Evolutionary conservation across 2,329 filamentous ascomycete genomes (phyloP).

Genomic region (Beauveria medogensis): DNA sequence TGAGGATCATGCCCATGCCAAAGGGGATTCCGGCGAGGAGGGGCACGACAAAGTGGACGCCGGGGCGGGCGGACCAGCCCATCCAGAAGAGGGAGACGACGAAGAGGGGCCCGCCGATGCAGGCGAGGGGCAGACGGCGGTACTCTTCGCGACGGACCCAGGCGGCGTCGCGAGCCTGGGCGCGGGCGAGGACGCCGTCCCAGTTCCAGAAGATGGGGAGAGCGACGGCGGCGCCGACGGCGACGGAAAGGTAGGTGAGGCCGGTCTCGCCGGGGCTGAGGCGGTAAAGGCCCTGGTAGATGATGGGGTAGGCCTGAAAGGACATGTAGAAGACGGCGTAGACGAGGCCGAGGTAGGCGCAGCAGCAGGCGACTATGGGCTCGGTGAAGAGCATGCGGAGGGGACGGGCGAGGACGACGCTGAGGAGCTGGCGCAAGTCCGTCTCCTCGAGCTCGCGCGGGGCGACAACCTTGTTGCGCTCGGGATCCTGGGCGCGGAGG

Average conservation of each 20-base stretch:
- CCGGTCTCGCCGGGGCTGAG: slow-evolving; percentile 58
- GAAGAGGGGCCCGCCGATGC: slow-evolving; percentile 59
- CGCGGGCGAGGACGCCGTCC: slow-evolving; percentile 50
- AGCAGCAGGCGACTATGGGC: slow-evolving; percentile 63
- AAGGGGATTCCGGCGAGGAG: slow-evolving; percentile 54
- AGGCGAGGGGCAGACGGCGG: slow-evolving; percentile 63
- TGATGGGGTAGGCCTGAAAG: slow-evolving; percentile 66
- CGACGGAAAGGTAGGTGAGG: slow-evolving; percentile 61
- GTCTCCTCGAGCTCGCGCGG: slow-evolving; percentile 56
- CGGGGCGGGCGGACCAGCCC: slow-evolving; percentile 45
- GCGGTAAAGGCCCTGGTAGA: slow-evolving; percentile 56
- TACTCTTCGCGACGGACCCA: slow-evolving; percentile 60
- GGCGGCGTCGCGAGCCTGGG: slow-evolving; percentile 36
- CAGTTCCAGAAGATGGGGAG: slow-evolving; percentile 56
- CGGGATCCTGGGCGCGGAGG: slow-evolving; percentile 48
- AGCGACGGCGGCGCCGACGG: slow-evolving; percentile 51
- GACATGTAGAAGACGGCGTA: slow-evolving; percentile 64
- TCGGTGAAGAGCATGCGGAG: slow-evolving; percentile 65
- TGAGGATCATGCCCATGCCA: slow-evolving; percentile 52
- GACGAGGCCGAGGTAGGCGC: slow-evolving; percentile 61
- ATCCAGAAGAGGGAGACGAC: slow-evolving; percentile 52
- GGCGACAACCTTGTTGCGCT: slow-evolving; percentile 42
- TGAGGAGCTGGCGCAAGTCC: slow-evolving; percentile 50
- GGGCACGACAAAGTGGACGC: slow-evolving; percentile 45
- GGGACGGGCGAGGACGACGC: slow-evolving; percentile 62